These are phyloP conservation scores for Oligophagozyma castellii DNA, from an alignment of 1,139 yeast genomes.

Conservation along the genomic window DNA sequence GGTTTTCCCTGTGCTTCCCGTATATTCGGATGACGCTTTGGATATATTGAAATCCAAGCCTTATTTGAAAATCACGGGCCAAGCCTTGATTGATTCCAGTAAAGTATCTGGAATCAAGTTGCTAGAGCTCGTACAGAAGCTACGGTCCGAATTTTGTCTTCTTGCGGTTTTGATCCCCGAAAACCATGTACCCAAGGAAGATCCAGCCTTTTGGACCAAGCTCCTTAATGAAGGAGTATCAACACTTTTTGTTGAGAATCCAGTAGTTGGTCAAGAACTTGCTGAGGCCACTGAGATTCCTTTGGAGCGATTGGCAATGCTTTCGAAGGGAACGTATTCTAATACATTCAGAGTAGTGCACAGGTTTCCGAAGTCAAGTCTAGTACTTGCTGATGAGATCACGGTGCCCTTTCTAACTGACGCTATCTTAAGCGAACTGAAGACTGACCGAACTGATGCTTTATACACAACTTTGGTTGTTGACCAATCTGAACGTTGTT, in stretches of 20 bases:
- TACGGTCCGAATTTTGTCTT: conserved; percentile 5
- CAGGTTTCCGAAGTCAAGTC: conserved; percentile 15
- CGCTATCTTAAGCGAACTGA: conserved; percentile 40
- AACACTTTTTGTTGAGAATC: conserved; percentile 33
- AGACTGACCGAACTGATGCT: conserved; percentile 79
- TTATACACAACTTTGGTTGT: conserved; percentile 77
- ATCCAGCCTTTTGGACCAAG: conserved; percentile 34
- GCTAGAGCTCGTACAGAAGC: conserved; percentile 7
- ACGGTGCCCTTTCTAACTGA: conserved; percentile 31
- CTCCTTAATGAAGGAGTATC: conserved; percentile 58
- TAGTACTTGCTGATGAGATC: conserved; percentile 9
- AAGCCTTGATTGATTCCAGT: conserved; percentile 15
- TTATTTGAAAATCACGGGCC: conserved; percentile 14
- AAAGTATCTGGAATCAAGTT: conserved; percentile 9
- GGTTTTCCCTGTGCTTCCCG: conserved; percentile 21
- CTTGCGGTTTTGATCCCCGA: conserved; percentile 9
- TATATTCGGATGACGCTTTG: conserved; percentile 11
- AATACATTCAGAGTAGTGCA: conserved; percentile 38
- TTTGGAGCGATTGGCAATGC: conserved; percentile 11
- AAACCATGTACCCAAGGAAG: conserved; percentile 14
- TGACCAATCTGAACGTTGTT: conserved; percentile 47
- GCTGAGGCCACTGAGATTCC: conserved; percentile 45
- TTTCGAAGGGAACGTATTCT: conserved; percentile 5
- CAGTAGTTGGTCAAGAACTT: conserved; percentile 27
- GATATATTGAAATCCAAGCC: conserved; percentile 9